Conservation (phyloP, 768 basidiomycete genomes). For the Hirschioporus abietinus region DNA sequence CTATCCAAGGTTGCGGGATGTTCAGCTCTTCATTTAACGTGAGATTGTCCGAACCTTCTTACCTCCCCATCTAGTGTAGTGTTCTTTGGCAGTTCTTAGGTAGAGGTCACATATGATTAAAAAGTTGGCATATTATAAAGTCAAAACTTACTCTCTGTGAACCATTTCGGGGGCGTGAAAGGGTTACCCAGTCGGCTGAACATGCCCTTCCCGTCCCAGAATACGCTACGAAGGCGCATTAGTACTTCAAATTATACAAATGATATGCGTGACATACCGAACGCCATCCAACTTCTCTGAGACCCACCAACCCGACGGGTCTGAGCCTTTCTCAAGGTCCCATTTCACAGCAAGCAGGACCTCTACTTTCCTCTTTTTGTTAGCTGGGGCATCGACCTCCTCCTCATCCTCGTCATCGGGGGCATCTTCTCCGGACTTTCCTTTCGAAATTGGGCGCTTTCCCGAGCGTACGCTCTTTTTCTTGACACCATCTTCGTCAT, state of each 20-base stretch:
- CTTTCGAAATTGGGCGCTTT: constrained; percentile 6
- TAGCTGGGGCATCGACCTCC: constrained; percentile 6
- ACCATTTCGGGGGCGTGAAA: constrained; percentile 53
- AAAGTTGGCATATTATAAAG: background rate
- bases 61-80: constrained; percentile 51
- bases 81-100: constrained; percentile 46
- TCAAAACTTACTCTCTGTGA: constrained; percentile 43
- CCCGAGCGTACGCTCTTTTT: background rate
- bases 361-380: constrained; percentile 33
- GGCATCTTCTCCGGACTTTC: constrained; percentile 5
- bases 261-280: constrained; percentile 31
- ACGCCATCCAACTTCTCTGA: constrained; percentile 61
- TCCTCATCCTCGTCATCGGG: constrained; percentile 14
- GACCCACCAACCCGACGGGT: constrained; percentile 57
- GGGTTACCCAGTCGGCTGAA: constrained; percentile 54
- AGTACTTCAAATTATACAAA: background rate
- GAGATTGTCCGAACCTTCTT: background rate
- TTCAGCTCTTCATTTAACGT: background rate
- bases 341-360: constrained; percentile 52
- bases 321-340: constrained; percentile 47
- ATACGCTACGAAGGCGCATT: constrained; percentile 29
- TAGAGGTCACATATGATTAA: background rate
- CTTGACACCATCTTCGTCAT: background rate
- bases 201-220: constrained; percentile 48
- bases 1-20: constrained; percentile 5